Evolutionary conservation across 1,284 basidiomycete species (phyloP), one percentile per base, ranked within the genome.

Genomic region (Apiotrichum domesticum): DNA sequence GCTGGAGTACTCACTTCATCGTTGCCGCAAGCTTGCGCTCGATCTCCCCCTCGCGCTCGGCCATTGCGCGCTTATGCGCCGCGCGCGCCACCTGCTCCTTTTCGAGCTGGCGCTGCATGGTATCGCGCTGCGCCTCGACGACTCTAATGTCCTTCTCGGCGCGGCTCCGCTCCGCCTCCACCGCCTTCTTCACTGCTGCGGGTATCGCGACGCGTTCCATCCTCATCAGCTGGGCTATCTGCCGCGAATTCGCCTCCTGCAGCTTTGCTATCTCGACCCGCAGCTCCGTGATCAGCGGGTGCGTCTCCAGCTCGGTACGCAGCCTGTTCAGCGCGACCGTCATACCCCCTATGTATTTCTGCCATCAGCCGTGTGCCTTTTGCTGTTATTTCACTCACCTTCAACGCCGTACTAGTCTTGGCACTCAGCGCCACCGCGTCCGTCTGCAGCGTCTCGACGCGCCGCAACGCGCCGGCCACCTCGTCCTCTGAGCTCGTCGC

Each of bases 301-400:
- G 46, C 4, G 47, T 51, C 33, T 56, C 44, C 14, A 68, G 13
- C 8, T 34, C 33, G 13, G 54, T 59, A 9, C 65, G 60, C 33
- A 74, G 59, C 6, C 50, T 55, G 57, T 67, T 63, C 6, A 72
- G 39, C 10, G 69, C 63, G 1, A 46, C 55, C 1, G 58, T 66
- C 1, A 74, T 64, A 2, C 62, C 60, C 32, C 61, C 66, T 7
- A 70, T 54, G 46, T 72, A 70, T 39, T 46, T 66, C 72, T 72
- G 44, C 9, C 0, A 53, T 61, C 48, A 67, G 63, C 52, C 13
- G 7, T 1, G 4, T 39, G 3, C 1, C n/a, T 3, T 4, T 1
- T 32, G 10, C 33, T 9, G 4, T 21, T 6, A 44, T 35, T 2
- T 9, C 13, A 33, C 68, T 55, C 57, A 71, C 72, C 63, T 69